Base-by-base conservation (phyloP, 331 rosid species). In the Erythrophleum ivorense region DNA sequence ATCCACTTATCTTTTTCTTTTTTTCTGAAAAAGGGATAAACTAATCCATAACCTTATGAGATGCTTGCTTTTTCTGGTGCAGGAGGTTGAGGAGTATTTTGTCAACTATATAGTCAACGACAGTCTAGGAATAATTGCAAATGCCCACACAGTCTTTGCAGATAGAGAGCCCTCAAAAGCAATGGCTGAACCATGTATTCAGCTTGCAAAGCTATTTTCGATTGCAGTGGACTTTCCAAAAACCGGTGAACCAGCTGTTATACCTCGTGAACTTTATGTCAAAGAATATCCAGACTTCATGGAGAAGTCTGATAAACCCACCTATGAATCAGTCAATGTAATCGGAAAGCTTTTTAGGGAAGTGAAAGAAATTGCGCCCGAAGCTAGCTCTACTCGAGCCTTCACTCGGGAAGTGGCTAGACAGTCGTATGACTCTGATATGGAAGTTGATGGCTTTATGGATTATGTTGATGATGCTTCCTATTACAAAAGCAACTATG, bases 141-240 rank as follows among this genome's bases (percentile, higher is more conserved):
- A 91, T 82, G 98, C 98, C 10, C 98, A 95, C 87, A 95, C 93
- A 2, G 98, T 57, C 29, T 87, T 85, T 75, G 99, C 99, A 2
- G 99, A 95, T 71, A 88, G 3, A 29, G 87, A 91, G 59, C 50
- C 36, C 31, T 0, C 0, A 3, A 90, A 91, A 86, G 99, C 98
- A 67, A 89, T 84, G 93, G 79, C 96, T 73, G 2, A 16, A 10
- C 83, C 82, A n/a, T 95, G 98, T 73, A 0, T 85, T 77, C 50
- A 86, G 85, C 96, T 93, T 52, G 94, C 97, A 19, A 78, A 59
- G 80, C 84, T 91, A 43, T 90, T 91, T 71, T 95, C 98, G 54
- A 76, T 74, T 29, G 98, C 98, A 0, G 98, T 95, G 3, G 98
- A 95, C 90, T 95, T 95, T 78, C 98, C 98, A 0, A 95, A 95